Base-by-base conservation (phyloP, 2,329 filamentous ascomycete species). In the Xylaria arbuscula region DNA sequence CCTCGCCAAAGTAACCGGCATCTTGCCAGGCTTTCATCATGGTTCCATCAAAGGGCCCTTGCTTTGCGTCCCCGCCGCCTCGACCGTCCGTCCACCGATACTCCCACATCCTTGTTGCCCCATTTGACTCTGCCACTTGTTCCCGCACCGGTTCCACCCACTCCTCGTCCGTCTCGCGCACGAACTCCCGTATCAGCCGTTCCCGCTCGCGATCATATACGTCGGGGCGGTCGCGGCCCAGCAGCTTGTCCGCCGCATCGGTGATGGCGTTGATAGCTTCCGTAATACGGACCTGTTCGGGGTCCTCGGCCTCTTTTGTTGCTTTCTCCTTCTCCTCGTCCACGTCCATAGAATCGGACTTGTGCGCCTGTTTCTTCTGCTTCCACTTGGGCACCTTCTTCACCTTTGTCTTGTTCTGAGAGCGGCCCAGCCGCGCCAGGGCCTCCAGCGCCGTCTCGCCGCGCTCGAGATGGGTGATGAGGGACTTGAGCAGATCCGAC, bases 1-100 rank as follows among this genome's bases (percentile, higher is more conserved):
- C 93, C 71, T 96, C 91, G 13, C 90, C 92, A 80, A 99, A 99
- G 78, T 98, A 98, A 2, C 96, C 96, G 28, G 93, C 93, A 70
- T 93, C 89, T 73, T 92, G 89, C 96, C 96, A 99, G 2, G 93
- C 92, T 75, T 90, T 88, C 96, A 99, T 98, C 45, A 91, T 95
- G 5, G 86, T 79, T 8, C 87, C 88, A 77, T 98, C 93, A 79
- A 94, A 99, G 0, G 96, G 95, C 0, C 96, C 96, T 79, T 99
- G 93, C 66, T 88, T 87, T 11, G 88, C 93, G 34, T 54, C 51
- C 17, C 51, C 51, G 51, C 89, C 92, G 76, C 97, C 95, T 48
- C 94, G 87, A 19, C 93, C 93, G 78, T 97, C 94, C 47, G 89
- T 90, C 96, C 96, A 99, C 67, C 93, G 88, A 79, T 93, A 99